Evolutionary conservation across 352 stramenopile genomes (phyloP).

Genomic region (Phytopythium litorale): DNA sequence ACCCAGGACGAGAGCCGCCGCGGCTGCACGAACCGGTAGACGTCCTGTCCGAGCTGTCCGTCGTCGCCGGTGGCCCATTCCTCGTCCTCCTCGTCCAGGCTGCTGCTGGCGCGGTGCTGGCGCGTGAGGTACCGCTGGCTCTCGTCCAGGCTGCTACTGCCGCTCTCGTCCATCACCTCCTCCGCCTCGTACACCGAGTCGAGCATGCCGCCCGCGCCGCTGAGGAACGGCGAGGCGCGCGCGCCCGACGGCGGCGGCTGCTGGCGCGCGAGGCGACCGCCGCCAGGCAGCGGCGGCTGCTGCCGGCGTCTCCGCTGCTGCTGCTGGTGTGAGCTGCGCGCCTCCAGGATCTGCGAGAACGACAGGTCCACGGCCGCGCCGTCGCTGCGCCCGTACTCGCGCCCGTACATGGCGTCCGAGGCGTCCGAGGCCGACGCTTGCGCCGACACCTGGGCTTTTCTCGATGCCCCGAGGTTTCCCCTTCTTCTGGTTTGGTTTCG

Average conservation of each 20-base stretch:
- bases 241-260: conserved; percentile 11
- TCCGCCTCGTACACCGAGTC: conserved; percentile 62
- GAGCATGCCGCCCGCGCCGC: conserved; percentile 25
- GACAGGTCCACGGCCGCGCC: conserved; percentile 55
- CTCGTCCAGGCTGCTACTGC: conserved; percentile 9
- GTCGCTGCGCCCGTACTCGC: conserved; percentile 14
- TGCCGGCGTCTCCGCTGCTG: conserved; percentile 27
- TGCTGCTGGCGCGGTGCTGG: conserved; percentile 14
- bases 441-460: not conserved
- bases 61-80: conserved; percentile 55
- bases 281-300: not conserved
- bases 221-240: conserved; percentile 11
- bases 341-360: conserved; percentile 81
- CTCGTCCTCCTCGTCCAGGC: conserved; percentile 36
- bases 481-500: conserved; percentile 1
- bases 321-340: conserved; percentile 49
- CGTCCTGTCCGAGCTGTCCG: conserved; percentile 49
- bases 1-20: conserved; percentile 77
- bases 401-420: conserved; percentile 36
- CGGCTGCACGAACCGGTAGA: conserved; percentile 84
- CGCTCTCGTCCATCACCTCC: conserved; percentile 32
- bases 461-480: not conserved
- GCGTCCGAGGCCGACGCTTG: not conserved
- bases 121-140: conserved; percentile 7
- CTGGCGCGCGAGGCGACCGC: not conserved